Conservation (phyloP, 768 basidiomycete genomes). For the Coprinopsis strossmayeri region DNA sequence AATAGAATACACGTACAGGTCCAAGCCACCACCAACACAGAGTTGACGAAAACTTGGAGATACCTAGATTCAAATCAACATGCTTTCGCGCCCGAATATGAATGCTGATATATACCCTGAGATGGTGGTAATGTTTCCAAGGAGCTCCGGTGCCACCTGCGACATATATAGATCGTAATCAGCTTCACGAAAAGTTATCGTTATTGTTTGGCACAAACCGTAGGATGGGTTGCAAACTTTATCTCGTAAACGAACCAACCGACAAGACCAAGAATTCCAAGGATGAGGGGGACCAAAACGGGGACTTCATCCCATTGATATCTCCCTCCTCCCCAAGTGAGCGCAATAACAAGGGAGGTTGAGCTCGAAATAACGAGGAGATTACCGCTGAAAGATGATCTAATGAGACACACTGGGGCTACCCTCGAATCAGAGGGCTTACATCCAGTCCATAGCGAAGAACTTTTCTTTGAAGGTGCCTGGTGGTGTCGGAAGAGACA, state of each 20-base stretch:
- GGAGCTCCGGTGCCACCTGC: conserved; percentile 4
- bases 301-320: conserved; percentile 33
- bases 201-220: conserved; percentile 3
- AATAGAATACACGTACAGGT: conserved; percentile 2
- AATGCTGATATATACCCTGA: conserved; percentile 23
- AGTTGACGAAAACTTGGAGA: conserved; percentile 24
- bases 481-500: conserved; percentile 11
- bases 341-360: conserved; percentile 25
- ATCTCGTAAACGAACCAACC: conserved; percentile 37
- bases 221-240: conserved; percentile 18
- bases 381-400: too few species aligned
- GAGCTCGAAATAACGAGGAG: conserved; percentile 30
- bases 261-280: conserved; percentile 33
- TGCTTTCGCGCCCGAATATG: background rate
- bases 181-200: background rate
- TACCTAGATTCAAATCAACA: conserved; percentile 15
- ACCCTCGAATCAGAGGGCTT: conserved; percentile 5
- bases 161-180: background rate
- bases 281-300: conserved; percentile 37
- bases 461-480: conserved; percentile 26
- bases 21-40: conserved; percentile 2
- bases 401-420: too few species aligned
- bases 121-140: conserved; percentile 29
- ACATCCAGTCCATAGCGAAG: conserved; percentile 36
- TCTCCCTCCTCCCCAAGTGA: conserved; percentile 43